Percentiles rank a stretch among this genome's conserved stretches.
Conservation (phyloP, 208 protist genomes). For the Trypanosomatidae sp. region DNA sequence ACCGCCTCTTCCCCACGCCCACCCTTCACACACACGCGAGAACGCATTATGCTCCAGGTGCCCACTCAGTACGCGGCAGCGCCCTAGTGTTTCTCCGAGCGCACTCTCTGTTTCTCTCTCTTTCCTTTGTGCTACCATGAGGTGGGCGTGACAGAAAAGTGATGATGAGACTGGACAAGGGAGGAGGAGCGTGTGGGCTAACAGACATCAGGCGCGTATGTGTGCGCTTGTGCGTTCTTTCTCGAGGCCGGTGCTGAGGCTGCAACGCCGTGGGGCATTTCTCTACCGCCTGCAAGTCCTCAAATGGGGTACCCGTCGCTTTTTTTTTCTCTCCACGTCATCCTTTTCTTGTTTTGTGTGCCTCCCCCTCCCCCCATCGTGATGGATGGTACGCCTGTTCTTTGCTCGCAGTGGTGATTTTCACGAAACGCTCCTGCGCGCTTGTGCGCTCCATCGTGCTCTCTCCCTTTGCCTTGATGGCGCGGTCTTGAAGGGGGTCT, state of each 20-base stretch:
- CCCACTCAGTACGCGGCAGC: not conserved
- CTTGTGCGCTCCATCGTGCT: not conserved
- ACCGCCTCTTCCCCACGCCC: not conserved
- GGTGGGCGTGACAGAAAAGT: not conserved
- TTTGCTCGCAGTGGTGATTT: not conserved
- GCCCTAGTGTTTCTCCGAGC: too few relatives aligned
- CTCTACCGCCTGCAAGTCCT: not conserved
- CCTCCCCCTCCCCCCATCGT: not conserved
- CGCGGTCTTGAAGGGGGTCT: not conserved
- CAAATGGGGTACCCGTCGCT: not conserved
- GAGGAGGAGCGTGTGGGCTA: not conserved
- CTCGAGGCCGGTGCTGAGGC: not conserved
- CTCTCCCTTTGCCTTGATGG: not conserved
- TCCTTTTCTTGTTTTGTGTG: not conserved
- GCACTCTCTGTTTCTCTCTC: not conserved
- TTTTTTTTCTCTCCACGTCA: not conserved
- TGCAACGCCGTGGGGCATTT: not conserved
- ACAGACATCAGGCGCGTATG: not conserved
- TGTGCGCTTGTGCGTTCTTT: not conserved
- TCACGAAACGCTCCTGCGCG: not conserved
- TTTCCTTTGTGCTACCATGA: not conserved
- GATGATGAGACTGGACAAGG: not conserved
- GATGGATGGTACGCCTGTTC: not conserved
- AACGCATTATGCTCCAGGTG: not conserved
- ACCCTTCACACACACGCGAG: not conserved